Evolutionary conservation across 129 eudicot genomes (phyloP), one percentile per base, ranked within the genome.

Genomic region (Erigeron canadensis): DNA sequence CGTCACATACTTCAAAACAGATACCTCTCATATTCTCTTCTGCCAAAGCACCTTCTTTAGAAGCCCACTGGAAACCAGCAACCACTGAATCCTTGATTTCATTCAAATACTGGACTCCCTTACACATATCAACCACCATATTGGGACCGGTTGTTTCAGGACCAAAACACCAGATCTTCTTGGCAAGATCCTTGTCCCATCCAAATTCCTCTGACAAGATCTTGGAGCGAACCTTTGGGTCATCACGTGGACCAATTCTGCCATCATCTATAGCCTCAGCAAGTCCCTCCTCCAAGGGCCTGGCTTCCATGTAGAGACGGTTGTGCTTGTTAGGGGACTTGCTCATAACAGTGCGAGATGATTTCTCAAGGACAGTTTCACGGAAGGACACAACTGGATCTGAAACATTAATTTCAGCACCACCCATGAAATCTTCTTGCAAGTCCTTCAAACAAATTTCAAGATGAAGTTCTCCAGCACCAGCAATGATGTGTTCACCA

Each of bases 351-450:
- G 94, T 90, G 13, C 96, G 85, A 7, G 72, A 78, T 0, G 96
- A 90, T 61, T 86, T 89, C 73, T 90, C 96, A 3, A 90, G 79
- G 13, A 90, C 96, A 0, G 96, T 90, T 77, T 87, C 96, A 60
- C 96, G 96, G 96, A 90, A 90, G 9, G 96, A 87, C 17, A 90
- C 96, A 7, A 90, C 94, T 0, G 94, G 96, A 55, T 90, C 96
- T 0, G 96, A 90, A 39, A 84, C 87, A 0, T 81, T 76, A 2
- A 90, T 90, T 34, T 90, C 94, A 43, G 96, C 96, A 18, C 96
- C 96, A 18, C 96, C 96, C 96, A 89, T 89, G 81, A 86, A 89
- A 65, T 89, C 96, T 1, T 89, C 96, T 66, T 75, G 84, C 82
- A 86, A 62, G 11, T 89, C 96, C 72, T 89, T 89, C 82, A 89